Evolutionary conservation across 768 basidiomycete genomes (phyloP).

Genomic region (Phanerochaete sordida): DNA sequence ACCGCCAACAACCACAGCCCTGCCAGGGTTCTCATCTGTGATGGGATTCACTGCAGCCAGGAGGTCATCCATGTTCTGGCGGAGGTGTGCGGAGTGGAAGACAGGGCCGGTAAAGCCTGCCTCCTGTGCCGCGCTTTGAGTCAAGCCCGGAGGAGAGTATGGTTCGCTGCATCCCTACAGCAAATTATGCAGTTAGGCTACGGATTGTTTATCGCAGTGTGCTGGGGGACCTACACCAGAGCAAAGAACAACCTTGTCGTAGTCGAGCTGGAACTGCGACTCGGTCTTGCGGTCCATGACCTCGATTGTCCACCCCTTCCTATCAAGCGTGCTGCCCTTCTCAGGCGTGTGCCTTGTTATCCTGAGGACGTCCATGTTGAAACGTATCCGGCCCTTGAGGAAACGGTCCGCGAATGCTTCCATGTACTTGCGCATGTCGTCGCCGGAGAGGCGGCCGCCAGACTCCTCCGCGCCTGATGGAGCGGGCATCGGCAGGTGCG

Average conservation of each 20-base stretch:
- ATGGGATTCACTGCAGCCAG: slow-evolving; percentile 23
- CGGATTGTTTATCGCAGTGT: too few species aligned
- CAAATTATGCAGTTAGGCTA: not conserved
- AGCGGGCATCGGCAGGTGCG: slow-evolving; percentile 48
- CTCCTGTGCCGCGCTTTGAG: slow-evolving; percentile 30
- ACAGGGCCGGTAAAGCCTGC: slow-evolving; percentile 33
- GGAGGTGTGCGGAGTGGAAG: slow-evolving; percentile 51
- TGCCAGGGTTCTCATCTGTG: slow-evolving; percentile 18
- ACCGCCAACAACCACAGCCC: slow-evolving; percentile 52
- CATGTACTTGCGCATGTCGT: slow-evolving; percentile 55
- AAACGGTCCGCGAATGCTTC: slow-evolving; percentile 46
- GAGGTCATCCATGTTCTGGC: slow-evolving; percentile 37
- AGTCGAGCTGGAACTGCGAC: slow-evolving; percentile 33
- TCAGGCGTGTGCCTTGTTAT: slow-evolving; percentile 31
- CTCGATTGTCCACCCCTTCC: slow-evolving; percentile 41
- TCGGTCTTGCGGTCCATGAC: slow-evolving; percentile 29
- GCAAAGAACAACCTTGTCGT: slow-evolving; percentile 53
- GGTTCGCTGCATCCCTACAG: slow-evolving; percentile 55
- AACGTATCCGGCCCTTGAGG: slow-evolving; percentile 42
- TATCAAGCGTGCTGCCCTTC: not conserved
- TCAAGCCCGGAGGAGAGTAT: slow-evolving; percentile 39
- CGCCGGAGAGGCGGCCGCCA: slow-evolving; percentile 47
- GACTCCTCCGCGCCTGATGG: slow-evolving; percentile 31
- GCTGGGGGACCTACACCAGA: slow-evolving; percentile 42
- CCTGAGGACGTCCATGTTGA: slow-evolving; percentile 46